Percentiles rank a stretch among this genome's conserved stretches.
Evolutionary conservation across 2,329 filamentous ascomycete species (phyloP).

Genomic region (Magnaporthiopsis poae): DNA sequence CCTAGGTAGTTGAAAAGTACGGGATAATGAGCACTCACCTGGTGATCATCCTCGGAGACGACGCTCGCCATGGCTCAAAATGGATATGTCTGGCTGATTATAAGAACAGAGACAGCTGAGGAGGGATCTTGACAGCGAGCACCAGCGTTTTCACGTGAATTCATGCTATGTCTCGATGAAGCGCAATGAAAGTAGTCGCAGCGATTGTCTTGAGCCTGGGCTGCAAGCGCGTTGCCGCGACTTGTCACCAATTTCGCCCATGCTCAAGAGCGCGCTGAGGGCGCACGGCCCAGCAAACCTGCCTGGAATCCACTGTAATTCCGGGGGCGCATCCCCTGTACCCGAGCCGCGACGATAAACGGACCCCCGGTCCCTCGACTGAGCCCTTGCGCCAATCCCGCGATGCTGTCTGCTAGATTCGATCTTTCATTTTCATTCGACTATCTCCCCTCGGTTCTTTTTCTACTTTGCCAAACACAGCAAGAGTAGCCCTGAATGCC

Average conservation of each 20-base stretch:
- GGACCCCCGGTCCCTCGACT: too few species aligned
- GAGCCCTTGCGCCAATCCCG: too few species aligned
- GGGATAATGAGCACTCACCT: slow-evolving; percentile 22
- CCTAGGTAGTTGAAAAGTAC: neutral
- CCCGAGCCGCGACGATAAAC: too few species aligned
- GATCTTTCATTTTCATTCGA: too few species aligned
- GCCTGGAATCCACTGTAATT: neutral
- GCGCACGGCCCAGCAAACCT: neutral
- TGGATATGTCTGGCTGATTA: too few species aligned
- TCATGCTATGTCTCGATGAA: neutral
- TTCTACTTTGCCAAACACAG: too few species aligned
- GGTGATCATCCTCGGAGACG: slow-evolving; percentile 34
- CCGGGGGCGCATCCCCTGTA: neutral
- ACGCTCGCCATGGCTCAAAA: slow-evolving; percentile 2
- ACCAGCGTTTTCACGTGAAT: neutral
- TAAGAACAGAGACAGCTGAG: too few species aligned
- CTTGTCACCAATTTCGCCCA: neutral
- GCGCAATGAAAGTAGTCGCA: neutral
- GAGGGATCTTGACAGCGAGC: neutral
- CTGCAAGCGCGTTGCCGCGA: neutral
- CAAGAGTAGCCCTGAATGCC: too few species aligned
- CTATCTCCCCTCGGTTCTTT: too few species aligned
- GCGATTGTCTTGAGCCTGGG: too few species aligned
- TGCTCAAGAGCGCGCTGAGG: neutral
- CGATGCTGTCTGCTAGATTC: too few species aligned